Base-by-base conservation (phyloP, 2,329 filamentous ascomycete species). In the Ascochyta fabae region DNA sequence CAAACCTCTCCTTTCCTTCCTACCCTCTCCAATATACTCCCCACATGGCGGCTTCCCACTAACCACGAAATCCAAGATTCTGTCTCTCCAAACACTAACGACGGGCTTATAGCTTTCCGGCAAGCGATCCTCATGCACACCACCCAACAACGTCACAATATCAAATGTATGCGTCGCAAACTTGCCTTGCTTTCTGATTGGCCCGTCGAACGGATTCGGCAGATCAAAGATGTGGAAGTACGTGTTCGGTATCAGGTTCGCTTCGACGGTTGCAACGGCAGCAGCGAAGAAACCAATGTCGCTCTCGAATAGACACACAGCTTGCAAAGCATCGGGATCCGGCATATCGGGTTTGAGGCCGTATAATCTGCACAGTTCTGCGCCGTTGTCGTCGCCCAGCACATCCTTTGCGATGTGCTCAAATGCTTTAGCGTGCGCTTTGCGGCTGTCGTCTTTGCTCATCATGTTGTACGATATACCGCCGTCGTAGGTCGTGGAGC, bases 141-240 rank as follows among this genome's bases (percentile, higher is more conserved):
- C 62, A 7, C 62, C 62, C 38, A 64, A 35, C 44, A 64, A 27
- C 15, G 62, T 61, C 6, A 31, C 51, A 10, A 62, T 61, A 29
- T 64, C 62, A n/a, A 64, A 64, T 8, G 60, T 64, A 22, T 64
- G 60, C 26, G 62, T 64, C 19, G 58, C 58, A 15, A 59, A 64
- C 12, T 38, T 39, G 7, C 60, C 60, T 35, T 56, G 50, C 36
- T 54, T 36, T 2, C 33, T 43, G 19, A 62, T 56, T 3, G 60
- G 57, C 6, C 59, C 61, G 2, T 52, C 40, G n/a, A 62, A 64
- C 15, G 55, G 60, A 42, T 64, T 48, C 4, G 55, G 59, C 6
- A 62, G 43, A n/a, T 64, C 55, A 48, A 64, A 64, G 33, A 62
- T 24, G 12, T 62, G 58, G 38, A 62, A 62, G 48, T 64, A 64